A percentile compares a stretch with the other conserved stretches of the same genome.
These are phyloP conservation scores for Neofusicoccum cordaticola DNA, from an alignment of 2,329 filamentous ascomycete species.

Conservation along the genomic window DNA sequence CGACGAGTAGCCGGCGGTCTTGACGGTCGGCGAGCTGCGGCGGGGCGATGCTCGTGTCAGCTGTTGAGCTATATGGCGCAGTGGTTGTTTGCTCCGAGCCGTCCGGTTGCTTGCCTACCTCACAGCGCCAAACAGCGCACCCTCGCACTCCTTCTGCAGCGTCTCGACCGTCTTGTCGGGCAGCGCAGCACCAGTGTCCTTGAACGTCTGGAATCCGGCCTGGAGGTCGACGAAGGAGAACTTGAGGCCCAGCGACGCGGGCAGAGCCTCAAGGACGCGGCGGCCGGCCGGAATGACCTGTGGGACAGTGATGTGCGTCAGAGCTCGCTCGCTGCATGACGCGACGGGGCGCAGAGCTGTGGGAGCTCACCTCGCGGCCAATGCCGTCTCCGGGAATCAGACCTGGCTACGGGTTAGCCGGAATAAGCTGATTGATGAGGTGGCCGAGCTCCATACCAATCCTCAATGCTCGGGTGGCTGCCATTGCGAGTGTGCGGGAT, in stretches of 20 bases:
- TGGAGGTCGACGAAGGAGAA: conserved; percentile 93
- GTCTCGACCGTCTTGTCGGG: conserved; percentile 87
- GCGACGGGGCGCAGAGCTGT: not conserved
- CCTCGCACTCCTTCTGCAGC: conserved; percentile 89
- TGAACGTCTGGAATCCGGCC: conserved; percentile 90
- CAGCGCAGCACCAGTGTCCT: conserved; percentile 81
- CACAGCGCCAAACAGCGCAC: conserved; percentile 93
- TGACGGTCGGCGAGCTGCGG: conserved; percentile 72
- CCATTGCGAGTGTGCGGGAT: conserved; percentile 17
- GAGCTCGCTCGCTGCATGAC: not conserved
- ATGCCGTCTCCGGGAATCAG: conserved; percentile 98
- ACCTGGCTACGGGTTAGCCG: conserved; percentile 51
- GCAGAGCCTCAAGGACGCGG: conserved; percentile 87
- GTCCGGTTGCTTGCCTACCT: conserved; percentile 45
- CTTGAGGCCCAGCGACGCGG: conserved; percentile 82
- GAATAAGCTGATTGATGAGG: not conserved
- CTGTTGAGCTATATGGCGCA: not conserved
- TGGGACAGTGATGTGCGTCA: not conserved
- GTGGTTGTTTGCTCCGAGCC: not conserved
- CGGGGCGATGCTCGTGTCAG: not conserved
- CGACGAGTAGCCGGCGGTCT: conserved; percentile 92
- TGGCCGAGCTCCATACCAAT: conserved; percentile 16
- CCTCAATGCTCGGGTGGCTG: conserved; percentile 18
- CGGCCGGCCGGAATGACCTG: conserved; percentile 82
- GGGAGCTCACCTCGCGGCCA: conserved; percentile 69